Evolutionary conservation across 2,329 filamentous ascomycete genomes (phyloP).

Genomic region (Penicillium psychrosexuale): DNA sequence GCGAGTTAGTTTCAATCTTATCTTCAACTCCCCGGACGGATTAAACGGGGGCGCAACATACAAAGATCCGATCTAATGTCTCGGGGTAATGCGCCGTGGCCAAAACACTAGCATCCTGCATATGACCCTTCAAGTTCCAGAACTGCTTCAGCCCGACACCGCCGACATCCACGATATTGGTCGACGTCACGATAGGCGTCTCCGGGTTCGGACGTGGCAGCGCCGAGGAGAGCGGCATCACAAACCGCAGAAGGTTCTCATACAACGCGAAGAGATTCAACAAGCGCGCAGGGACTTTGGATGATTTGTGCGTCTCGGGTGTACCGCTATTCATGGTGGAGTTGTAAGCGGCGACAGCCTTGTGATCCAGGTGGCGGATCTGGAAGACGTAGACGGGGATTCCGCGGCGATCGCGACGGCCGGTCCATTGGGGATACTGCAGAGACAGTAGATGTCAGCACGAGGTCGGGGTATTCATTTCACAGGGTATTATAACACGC

Average conservation of each 20-base stretch:
- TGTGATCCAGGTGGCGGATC: conserved; percentile 76
- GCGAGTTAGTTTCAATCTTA: neutral
- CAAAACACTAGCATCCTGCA: conserved; percentile 85
- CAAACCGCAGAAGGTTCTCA: conserved; percentile 85
- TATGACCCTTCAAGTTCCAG: conserved; percentile 89
- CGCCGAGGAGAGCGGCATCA: conserved; percentile 77
- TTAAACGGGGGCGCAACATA: conserved; percentile 33
- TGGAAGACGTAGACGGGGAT: conserved; percentile 92
- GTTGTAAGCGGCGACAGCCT: conserved; percentile 76
- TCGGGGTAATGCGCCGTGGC: conserved; percentile 95
- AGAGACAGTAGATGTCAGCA: neutral
- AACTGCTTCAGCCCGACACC: conserved; percentile 88
- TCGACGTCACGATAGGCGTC: conserved; percentile 87
- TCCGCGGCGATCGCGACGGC: conserved; percentile 81
- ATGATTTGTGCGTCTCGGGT: conserved; percentile 57
- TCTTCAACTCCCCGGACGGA: neutral
- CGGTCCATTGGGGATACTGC: conserved; percentile 93
- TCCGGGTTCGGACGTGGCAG: conserved; percentile 70
- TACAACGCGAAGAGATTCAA: conserved; percentile 88
- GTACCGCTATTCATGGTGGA: conserved; percentile 43
- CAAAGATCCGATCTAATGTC: conserved; percentile 78
- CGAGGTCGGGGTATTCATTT: neutral
- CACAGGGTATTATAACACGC: conserved; percentile 25
- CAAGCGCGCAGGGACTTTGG: conserved; percentile 64
- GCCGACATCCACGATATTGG: conserved; percentile 91